Percentiles rank a stretch among this genome's conserved stretches.
These are phyloP conservation scores for Apophysomyces trapeziformis DNA, from an alignment of 371 early-diverging fungal species.

Conservation along the genomic window DNA sequence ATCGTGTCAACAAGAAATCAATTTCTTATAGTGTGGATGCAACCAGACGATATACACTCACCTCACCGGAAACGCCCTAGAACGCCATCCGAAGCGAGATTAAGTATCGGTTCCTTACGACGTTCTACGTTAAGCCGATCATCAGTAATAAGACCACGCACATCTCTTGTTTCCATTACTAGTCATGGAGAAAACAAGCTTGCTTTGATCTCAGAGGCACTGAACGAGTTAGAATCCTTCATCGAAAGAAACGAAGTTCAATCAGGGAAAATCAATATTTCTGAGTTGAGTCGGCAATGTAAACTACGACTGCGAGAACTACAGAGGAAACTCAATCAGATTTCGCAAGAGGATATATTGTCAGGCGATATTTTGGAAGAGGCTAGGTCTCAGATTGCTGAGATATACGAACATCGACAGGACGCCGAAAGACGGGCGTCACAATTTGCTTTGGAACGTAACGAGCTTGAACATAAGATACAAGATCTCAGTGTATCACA, in stretches of 20 bases:
- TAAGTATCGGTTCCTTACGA: constrained; percentile 2
- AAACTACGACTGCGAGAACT: neutral
- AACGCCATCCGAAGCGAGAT: neutral
- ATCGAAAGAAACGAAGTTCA: neutral
- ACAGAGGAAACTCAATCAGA: neutral
- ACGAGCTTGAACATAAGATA: constrained; percentile 14
- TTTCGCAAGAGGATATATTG: neutral
- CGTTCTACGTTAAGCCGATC: constrained; percentile 1
- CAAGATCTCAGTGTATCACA: constrained; percentile 4
- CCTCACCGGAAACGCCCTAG: constrained; percentile 8
- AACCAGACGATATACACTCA: neutral
- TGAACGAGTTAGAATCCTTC: neutral
- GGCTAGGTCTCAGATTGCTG: constrained; percentile 12
- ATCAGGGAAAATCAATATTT: neutral
- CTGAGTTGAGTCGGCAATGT: constrained; percentile 5
- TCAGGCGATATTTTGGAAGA: constrained; percentile 3
- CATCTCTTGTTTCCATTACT: neutral
- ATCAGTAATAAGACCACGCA: neutral
- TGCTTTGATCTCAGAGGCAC: neutral
- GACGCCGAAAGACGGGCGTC: constrained; percentile 14
- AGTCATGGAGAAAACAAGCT: neutral
- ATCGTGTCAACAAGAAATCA: neutral
- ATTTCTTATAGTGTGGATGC: constrained; percentile 3
- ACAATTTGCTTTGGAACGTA: constrained; percentile 16
- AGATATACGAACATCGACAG: constrained; percentile 10